phyloP scores from a whole-genome alignment of 805 yeast genomes.

The Saccharomycopsis sp. region DNA sequence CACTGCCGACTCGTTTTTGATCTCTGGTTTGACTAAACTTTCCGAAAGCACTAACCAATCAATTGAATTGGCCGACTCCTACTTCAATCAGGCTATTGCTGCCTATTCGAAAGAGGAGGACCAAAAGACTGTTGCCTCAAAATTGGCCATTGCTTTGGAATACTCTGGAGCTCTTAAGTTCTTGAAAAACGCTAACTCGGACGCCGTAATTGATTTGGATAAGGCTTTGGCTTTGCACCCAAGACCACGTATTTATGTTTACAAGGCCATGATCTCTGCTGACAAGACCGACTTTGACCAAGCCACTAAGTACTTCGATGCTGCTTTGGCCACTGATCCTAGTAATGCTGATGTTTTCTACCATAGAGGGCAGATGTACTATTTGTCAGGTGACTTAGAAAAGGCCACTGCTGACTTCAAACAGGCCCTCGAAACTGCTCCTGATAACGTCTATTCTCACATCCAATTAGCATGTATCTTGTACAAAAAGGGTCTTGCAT shows the following conservation, averaged over 20 bases:
- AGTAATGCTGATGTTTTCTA: conserved; percentile 77
- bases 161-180: conserved; percentile 78
- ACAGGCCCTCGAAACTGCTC: conserved; percentile 69
- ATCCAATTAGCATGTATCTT: conserved; percentile 91
- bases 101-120: conserved; percentile 32
- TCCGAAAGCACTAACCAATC: conserved; percentile 36
- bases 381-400: conserved; percentile 66
- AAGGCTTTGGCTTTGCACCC: conserved; percentile 62
- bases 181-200: conserved; percentile 64
- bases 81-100: conserved; percentile 51
- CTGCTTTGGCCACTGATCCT: conserved; percentile 65
- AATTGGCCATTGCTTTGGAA: conserved; percentile 71
- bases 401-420: conserved; percentile 70
- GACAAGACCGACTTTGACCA: conserved; percentile 56
- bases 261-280: conserved; percentile 75
- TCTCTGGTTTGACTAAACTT: conserved; percentile 56
- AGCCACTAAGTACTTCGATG: conserved; percentile 61
- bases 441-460: conserved; percentile 72
- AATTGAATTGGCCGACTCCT: conserved; percentile 33
- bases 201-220: conserved; percentile 58
- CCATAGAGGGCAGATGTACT: conserved; percentile 90
- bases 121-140: conserved; percentile 27
- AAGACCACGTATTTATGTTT: conserved; percentile 74
- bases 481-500: conserved; percentile 65
- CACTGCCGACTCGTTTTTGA: conserved; percentile 58